These are phyloP conservation scores for Fennellomyces sp. DNA, from an alignment of 371 early-diverging fungal genomes.

Conservation along the genomic window DNA sequence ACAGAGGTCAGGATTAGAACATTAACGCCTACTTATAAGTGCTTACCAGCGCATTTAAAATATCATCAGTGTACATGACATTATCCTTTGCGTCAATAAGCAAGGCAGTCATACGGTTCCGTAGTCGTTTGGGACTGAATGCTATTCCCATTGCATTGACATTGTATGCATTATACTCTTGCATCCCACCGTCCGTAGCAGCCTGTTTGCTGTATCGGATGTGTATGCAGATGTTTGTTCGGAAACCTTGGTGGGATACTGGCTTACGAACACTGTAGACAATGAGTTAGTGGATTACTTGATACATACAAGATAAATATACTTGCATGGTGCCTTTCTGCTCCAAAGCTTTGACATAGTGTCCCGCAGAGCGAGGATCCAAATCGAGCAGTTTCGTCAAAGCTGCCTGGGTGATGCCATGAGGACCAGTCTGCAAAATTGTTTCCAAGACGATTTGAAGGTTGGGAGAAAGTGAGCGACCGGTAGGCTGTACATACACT, in stretches of 20 bases:
- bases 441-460: constrained; percentile 18
- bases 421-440: constrained; percentile 22
- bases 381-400: constrained; percentile 26
- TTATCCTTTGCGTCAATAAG: constrained; percentile 28
- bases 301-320: background rate
- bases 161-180: constrained; percentile 18
- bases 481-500: constrained; percentile 8
- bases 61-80: constrained; percentile 28
- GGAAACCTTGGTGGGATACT: constrained; percentile 15
- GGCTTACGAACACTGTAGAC: constrained; percentile 23
- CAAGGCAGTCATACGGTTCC: constrained; percentile 19
- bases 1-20: background rate
- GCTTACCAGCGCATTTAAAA: constrained; percentile 39
- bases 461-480: constrained; percentile 23
- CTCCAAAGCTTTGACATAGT: constrained; percentile 38
- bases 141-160: constrained; percentile 28
- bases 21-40: background rate
- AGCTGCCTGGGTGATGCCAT: constrained; percentile 35
- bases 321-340: constrained; percentile 39
- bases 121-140: constrained; percentile 11
- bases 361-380: constrained; percentile 46
- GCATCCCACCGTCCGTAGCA: background rate
- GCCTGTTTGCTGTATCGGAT: constrained; percentile 15
- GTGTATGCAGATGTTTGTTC: constrained; percentile 43
- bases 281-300: background rate